phyloP scores from a whole-genome alignment of 2,329 filamentous ascomycete genomes.

The Coniochaeta sp. region DNA sequence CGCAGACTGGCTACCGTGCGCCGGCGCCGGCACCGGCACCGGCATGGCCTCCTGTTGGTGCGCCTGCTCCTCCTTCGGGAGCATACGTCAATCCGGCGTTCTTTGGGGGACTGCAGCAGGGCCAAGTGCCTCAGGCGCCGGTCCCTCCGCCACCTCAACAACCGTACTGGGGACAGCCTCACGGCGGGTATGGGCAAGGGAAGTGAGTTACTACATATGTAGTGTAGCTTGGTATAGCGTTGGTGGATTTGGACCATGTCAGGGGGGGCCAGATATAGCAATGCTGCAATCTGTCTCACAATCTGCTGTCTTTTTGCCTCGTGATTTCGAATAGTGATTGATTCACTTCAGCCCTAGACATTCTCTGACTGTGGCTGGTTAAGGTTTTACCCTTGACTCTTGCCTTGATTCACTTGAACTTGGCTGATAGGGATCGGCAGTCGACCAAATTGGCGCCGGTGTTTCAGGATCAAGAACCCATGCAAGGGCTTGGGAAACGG shows the following conservation, averaged over 20 bases:
- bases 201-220: constrained; percentile 1
- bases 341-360: not conserved
- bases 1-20: constrained; percentile 20
- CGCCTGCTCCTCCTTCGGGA: constrained; percentile 25
- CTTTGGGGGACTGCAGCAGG: constrained; percentile 38
- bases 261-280: not conserved
- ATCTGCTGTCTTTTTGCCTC: not conserved
- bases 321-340: not conserved
- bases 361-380: not conserved
- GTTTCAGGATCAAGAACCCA: not conserved
- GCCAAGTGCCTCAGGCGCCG: constrained; percentile 7
- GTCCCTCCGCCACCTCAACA: constrained; percentile 7
- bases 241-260: not conserved
- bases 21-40: constrained; percentile 35
- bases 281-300: not conserved
- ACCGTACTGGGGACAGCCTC: constrained; percentile 10
- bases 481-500: not conserved
- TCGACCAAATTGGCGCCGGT: not conserved
- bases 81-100: constrained; percentile 52
- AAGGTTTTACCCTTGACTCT: constrained; percentile 1
- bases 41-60: constrained; percentile 22
- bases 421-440: not conserved
- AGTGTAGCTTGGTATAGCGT: not conserved
- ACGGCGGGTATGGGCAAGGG: constrained; percentile 8
- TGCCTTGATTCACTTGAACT: constrained; percentile 5